Evolutionary conservation across 768 basidiomycete genomes (phyloP).

Genomic region (Suillus hirtellus): DNA sequence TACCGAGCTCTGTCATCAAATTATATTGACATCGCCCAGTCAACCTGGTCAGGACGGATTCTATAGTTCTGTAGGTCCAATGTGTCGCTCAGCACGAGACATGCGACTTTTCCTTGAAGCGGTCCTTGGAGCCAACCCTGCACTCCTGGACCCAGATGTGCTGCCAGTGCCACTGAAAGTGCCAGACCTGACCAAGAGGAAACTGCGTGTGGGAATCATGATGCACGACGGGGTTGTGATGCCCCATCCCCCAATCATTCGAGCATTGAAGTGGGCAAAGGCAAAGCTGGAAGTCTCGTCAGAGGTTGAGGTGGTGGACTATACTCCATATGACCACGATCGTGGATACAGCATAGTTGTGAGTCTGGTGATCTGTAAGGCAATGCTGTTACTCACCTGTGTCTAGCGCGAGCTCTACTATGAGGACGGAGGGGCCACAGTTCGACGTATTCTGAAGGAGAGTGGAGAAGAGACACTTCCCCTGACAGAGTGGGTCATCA

Average conservation of each 20-base stretch:
- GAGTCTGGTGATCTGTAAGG: slow-evolving; percentile 11
- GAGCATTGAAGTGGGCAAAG: slow-evolving; percentile 41
- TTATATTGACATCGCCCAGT: slow-evolving; percentile 20
- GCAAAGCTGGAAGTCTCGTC: slow-evolving; percentile 35
- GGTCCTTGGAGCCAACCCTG: slow-evolving; percentile 37
- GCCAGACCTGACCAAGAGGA: slow-evolving; percentile 27
- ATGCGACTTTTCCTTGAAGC: slow-evolving; percentile 15
- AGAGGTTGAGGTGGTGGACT: slow-evolving; percentile 38
- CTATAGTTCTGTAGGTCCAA: slow-evolving; percentile 36
- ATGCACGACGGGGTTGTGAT: slow-evolving; percentile 38
- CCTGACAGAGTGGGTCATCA: slow-evolving; percentile 38
- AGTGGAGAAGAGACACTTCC: slow-evolving; percentile 38
- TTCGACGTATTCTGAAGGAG: slow-evolving; percentile 24
- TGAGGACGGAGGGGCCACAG: slow-evolving; percentile 37
- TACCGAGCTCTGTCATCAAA: background rate
- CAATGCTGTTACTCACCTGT: background rate
- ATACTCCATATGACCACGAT: slow-evolving; percentile 36
- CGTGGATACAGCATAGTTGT: slow-evolving; percentile 37
- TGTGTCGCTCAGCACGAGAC: slow-evolving; percentile 28
- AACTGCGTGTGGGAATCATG: slow-evolving; percentile 34
- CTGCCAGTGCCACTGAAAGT: slow-evolving; percentile 31
- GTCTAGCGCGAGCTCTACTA: slow-evolving; percentile 39
- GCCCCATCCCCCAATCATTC: slow-evolving; percentile 42
- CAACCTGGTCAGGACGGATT: slow-evolving; percentile 35
- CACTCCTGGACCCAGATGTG: slow-evolving; percentile 39